Evolutionary conservation across 495 filamentous ascomycete genomes (phyloP), one percentile per base, ranked within the genome.

Genomic region (Neurospora sp.): DNA sequence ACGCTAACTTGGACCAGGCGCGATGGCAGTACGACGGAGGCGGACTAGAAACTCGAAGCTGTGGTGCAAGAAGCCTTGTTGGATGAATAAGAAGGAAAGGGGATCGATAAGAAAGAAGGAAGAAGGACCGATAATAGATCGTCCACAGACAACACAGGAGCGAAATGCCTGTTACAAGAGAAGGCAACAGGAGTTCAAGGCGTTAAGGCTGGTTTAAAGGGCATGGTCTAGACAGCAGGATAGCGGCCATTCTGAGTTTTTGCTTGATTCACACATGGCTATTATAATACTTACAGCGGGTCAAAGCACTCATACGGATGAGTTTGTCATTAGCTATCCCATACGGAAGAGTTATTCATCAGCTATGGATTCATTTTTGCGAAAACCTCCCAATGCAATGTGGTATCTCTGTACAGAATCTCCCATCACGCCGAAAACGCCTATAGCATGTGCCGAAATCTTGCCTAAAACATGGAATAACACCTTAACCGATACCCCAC

Each of bases 11-110:
- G 11, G 0, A 4, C 22, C 20, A 88, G 86, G 20, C 81, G 88
- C 3, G 88, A 91, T 76, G 83, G 87, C 20, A 85, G 81, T 72
- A 83, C 79, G 27, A 81, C 77, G n/a, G 82, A 84, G 71, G 81
- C 81, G 39, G 80, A 85, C 69, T 81, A 72, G n/a, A 41, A 7
- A 31, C 11, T 20, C 20, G 37, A 44, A 31, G 31, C 22, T 27
- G 39, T 16, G 18, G 37, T 35, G 53, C 14, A 27, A 65, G 53
- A 37, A 37, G 7, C 31, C 31, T 71, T 59, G 16, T 53, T 71
- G 35, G 46, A 69, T 35, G 37, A 59, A 44, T 39, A 39, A 22
- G 27, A 72, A 59, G 73, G 74, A 41, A 14, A 31, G 18, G 10
- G 53, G 22, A 27, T 1, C 12, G 14, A 18, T 8, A 59, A 7